Conservation (phyloP, 78 protist genomes). For the Protostelium mycophagum region DNA sequence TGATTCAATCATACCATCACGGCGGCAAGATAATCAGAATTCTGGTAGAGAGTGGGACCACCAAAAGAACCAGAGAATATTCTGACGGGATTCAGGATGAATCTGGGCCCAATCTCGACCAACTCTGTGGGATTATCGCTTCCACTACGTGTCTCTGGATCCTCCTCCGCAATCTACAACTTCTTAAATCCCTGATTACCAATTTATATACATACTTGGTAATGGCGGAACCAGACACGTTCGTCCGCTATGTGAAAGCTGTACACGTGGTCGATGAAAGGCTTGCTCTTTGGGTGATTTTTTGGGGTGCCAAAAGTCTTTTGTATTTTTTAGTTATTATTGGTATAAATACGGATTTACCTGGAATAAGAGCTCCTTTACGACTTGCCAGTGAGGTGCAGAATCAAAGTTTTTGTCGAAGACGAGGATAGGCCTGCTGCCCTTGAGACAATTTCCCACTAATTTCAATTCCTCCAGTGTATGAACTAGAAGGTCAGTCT, state of each 20-base stretch:
- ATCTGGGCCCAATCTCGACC: slow-evolving; percentile 95
- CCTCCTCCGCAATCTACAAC: slow-evolving; percentile 4
- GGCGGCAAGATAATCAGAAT: not conserved
- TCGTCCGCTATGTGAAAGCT: slow-evolving; percentile 79
- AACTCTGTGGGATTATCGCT: slow-evolving; percentile 31
- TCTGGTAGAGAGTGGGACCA: slow-evolving; percentile 14
- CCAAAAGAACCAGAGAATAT: slow-evolving; percentile 71
- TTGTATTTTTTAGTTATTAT: slow-evolving; percentile 11
- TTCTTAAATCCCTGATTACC: slow-evolving; percentile 10
- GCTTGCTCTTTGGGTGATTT: slow-evolving; percentile 84
- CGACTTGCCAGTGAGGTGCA: slow-evolving; percentile 54
- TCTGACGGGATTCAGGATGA: slow-evolving; percentile 69
- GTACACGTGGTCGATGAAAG: slow-evolving; percentile 94
- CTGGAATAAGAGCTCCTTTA: slow-evolving; percentile 77
- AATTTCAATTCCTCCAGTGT: slow-evolving; percentile 89
- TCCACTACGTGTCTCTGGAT: not conserved
- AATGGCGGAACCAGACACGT: slow-evolving; percentile 91
- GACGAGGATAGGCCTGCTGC: slow-evolving; percentile 88
- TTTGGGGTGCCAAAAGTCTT: slow-evolving; percentile 79
- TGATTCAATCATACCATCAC: not conserved
- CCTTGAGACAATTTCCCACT: slow-evolving; percentile 95
- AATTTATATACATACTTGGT: slow-evolving; percentile 70
- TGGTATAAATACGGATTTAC: not conserved
- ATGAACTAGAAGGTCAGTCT: slow-evolving; percentile 37
- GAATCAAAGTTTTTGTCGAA: slow-evolving; percentile 84